Evolutionary conservation across 345 rosid genomes (phyloP), one percentile per base, ranked within the genome.

Genomic region (Salix purpurea): DNA sequence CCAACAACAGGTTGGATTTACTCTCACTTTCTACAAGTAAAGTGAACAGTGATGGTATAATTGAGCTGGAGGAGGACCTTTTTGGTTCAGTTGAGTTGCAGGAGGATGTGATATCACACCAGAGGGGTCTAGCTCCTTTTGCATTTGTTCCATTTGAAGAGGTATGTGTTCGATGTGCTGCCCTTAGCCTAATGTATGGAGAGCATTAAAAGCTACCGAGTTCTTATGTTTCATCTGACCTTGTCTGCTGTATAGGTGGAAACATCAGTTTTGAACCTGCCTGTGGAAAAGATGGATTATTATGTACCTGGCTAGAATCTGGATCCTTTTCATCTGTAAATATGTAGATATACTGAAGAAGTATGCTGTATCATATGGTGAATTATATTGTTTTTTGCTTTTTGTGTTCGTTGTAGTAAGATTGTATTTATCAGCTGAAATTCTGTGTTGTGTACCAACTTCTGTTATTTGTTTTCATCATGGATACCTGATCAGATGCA

Each of bases 241-340:
- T 7, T 44, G 19, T 26, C 19, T 73, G 23, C 2, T 58, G 52
- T 42, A 37, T 19, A 91, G 99, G 98, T 86, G 72, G 99, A 93
- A 21, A 86, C 85, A 74, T 89, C 96, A 10, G 94, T 90, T 60
- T 77, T 93, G 78, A 95, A 95, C 83, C 91, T 95, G 40, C 97
- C 97, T 0, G 96, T 94, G 67, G 99, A 95, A 46, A 91, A 95
- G 87, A 95, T 95, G 99, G 97, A 95, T 84, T 93, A 87, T 83
- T 93, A 83, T 69, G 92, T 91, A 26, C 88, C 99, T 36, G 98
- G 97, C 46, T 95, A 44, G 77, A 10, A 40, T 8, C 61, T 30
- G 68, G 61, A 13, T 39, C 24, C n/a, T 4, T 50, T 8, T 67
- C 7, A 42, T 56, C 67, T 78, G 73, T 56, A 28, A 15, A 72